phyloP scores from a whole-genome alignment of 176 grass and related monocot genomes.

The Poa pratensis region DNA sequence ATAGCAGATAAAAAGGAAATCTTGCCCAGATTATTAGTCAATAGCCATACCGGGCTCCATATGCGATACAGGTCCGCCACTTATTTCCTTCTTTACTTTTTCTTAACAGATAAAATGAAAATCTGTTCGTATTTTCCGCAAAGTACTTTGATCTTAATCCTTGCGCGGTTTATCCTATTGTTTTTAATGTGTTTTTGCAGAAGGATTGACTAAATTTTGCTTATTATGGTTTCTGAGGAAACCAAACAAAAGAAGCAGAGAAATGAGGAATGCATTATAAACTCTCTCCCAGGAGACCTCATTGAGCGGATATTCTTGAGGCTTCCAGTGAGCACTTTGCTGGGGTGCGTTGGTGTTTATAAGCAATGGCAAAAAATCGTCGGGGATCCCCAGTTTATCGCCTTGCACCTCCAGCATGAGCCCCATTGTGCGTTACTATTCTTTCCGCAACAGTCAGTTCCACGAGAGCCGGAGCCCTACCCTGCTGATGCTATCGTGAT shows the following conservation, averaged over 20 bases:
- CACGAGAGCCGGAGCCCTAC: not conserved
- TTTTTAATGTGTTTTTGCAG: conserved; percentile 11
- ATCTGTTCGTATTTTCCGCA: not conserved
- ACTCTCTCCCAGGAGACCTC: not conserved
- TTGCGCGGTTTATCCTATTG: not conserved
- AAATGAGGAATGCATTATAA: not conserved
- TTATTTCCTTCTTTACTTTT: not conserved
- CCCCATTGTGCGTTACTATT: conserved; percentile 25
- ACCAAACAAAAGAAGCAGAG: not conserved
- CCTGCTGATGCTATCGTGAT: conserved; percentile 19
- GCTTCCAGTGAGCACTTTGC: conserved; percentile 8
- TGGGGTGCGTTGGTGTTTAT: conserved; percentile 14
- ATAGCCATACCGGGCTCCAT: not conserved
- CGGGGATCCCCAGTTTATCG: not conserved
- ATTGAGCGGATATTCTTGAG: conserved; percentile 26
- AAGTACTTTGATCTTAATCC: not conserved
- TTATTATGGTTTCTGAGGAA: conserved; percentile 15
- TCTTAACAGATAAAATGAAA: not conserved
- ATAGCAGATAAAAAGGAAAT: not conserved
- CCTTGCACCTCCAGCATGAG: not conserved
- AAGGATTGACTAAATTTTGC: not conserved
- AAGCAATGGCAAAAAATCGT: conserved; percentile 23
- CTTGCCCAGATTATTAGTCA: not conserved
- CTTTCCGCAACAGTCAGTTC: not conserved
- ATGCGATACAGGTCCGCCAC: not conserved